Percentiles rank a stretch among this genome's conserved stretches.
phyloP scores from a whole-genome alignment of 768 basidiomycete genomes.

The Neoboletus brunneissimus region DNA sequence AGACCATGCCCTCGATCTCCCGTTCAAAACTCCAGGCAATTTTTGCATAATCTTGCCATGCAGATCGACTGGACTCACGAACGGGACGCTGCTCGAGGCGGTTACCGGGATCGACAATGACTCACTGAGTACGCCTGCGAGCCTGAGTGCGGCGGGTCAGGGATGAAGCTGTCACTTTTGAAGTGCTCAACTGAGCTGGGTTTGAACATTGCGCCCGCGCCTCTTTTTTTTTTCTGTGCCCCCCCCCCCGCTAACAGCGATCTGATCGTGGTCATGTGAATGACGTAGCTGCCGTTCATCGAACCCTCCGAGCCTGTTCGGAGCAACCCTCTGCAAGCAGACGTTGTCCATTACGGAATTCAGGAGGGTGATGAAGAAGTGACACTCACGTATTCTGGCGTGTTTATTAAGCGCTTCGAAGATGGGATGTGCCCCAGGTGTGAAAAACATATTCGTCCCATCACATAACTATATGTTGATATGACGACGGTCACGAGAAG shows the following conservation, averaged over 20 bases:
- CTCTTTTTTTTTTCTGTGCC: neutral
- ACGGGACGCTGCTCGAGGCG: constrained; percentile 35
- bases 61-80: constrained; percentile 52
- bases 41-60: constrained; percentile 66
- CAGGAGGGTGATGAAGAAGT: constrained; percentile 58
- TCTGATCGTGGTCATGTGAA: neutral
- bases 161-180: constrained; percentile 64
- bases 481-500: neutral
- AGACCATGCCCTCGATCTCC: constrained; percentile 50
- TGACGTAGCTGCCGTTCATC: constrained; percentile 57
- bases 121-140: constrained; percentile 35
- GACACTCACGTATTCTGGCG: constrained; percentile 53
- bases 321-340: constrained; percentile 44
- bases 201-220: neutral
- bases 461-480: too few species aligned
- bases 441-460: too few species aligned
- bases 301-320: constrained; percentile 41
- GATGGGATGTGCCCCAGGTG: too few species aligned
- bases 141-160: constrained; percentile 44
- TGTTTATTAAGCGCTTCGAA: constrained; percentile 45
- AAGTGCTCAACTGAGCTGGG: constrained; percentile 49
- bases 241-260: neutral
- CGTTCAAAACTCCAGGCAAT: constrained; percentile 41
- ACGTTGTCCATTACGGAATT: constrained; percentile 57
- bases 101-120: constrained; percentile 46